phyloP scores from a whole-genome alignment of 2,329 filamentous ascomycete species.

The Paecilomyces niveus region DNA sequence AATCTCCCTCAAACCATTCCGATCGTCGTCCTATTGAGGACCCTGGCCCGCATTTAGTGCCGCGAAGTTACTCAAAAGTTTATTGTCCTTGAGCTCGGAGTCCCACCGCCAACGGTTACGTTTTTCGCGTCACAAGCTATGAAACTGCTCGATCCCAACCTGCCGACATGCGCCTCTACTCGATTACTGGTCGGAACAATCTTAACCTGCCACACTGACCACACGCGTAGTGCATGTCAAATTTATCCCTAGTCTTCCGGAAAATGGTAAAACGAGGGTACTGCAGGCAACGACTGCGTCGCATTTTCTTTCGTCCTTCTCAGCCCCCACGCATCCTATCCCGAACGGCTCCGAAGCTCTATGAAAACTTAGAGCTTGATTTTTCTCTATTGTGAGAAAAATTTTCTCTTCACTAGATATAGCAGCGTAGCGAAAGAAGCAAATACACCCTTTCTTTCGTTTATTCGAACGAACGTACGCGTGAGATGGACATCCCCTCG shows the following conservation, averaged over 20 bases:
- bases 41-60: neutral
- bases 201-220: neutral
- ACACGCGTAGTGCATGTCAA: neutral
- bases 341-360: neutral
- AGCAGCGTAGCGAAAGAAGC: neutral
- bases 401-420: neutral
- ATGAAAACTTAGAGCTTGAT: neutral
- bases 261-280: neutral
- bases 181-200: neutral
- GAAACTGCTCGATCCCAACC: neutral
- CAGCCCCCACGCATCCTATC: neutral
- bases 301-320: neutral
- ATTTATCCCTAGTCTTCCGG: neutral
- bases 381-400: neutral
- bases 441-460: neutral
- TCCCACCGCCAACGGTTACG: neutral
- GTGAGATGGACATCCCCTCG: neutral
- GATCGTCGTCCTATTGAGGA: neutral
- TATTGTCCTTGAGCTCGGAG: neutral
- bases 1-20: neutral
- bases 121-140: neutral
- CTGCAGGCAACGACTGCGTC: neutral
- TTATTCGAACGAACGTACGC: neutral
- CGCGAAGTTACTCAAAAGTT: neutral
- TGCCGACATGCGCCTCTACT: neutral